Evolutionary conservation across 129 eudicot genomes (phyloP).

Genomic region (Ambrosia trifida): DNA sequence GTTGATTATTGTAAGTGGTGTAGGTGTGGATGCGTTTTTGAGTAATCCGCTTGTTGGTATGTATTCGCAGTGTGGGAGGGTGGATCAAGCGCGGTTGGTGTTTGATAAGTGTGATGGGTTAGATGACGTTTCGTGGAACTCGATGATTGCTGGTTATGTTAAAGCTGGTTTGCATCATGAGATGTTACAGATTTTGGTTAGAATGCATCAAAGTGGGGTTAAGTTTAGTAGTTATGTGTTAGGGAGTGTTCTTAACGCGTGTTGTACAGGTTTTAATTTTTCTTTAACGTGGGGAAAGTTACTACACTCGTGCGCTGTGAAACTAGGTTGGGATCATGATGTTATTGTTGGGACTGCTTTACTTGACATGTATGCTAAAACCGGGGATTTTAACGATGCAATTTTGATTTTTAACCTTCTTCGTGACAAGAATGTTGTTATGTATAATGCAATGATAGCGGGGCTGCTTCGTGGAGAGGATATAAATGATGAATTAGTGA

Average conservation of each 20-base stretch:
- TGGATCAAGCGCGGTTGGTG: slow-evolving; percentile 37
- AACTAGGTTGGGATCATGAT: slow-evolving; percentile 50
- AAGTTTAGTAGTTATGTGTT: slow-evolving; percentile 42
- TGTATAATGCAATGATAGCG: slow-evolving; percentile 59
- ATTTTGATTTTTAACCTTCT: slow-evolving; percentile 30
- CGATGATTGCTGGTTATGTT: slow-evolving; percentile 47
- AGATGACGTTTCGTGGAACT: slow-evolving; percentile 60
- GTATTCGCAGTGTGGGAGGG: slow-evolving; percentile 50
- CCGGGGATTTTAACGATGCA: slow-evolving; percentile 44
- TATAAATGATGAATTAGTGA: slow-evolving; percentile 5
- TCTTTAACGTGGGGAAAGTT: slow-evolving; percentile 39
- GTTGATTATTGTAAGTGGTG: slow-evolving; percentile 36
- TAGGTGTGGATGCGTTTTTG: slow-evolving; percentile 38
- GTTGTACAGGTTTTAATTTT: slow-evolving; percentile 29
- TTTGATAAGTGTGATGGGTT: slow-evolving; percentile 38
- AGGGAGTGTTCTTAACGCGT: slow-evolving; percentile 53
- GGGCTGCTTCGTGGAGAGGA: slow-evolving; percentile 32
- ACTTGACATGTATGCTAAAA: slow-evolving; percentile 55
- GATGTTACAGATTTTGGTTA: slow-evolving; percentile 37
- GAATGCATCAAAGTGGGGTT: slow-evolving; percentile 40
- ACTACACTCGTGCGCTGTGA: slow-evolving; percentile 38
- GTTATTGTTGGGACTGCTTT: slow-evolving; percentile 53
- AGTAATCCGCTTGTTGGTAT: slow-evolving; percentile 45
- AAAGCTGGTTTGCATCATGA: slow-evolving; percentile 29
- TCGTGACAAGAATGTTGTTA: slow-evolving; percentile 43